Evolutionary conservation across 2,329 filamentous ascomycete species (phyloP), one percentile per base, ranked within the genome.

Genomic region (Chaetomiaceae sp.): DNA sequence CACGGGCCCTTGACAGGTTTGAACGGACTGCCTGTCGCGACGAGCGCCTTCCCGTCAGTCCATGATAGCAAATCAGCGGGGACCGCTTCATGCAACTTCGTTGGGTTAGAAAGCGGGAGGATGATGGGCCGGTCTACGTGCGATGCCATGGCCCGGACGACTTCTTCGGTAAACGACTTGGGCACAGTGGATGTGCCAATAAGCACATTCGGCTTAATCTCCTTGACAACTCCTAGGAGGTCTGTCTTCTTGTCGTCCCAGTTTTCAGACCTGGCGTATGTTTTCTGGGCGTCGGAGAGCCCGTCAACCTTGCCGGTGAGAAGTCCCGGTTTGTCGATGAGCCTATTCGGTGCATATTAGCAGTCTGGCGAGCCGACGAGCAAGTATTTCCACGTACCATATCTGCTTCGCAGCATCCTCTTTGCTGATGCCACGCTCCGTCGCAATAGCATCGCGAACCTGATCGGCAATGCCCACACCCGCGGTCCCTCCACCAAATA

Each of bases 401-500:
- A 95, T 91, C 57, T 92, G 87, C 64, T 84, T 82, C 1, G 80
- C 75, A 0, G 89, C 89, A n/a, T 90, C 86, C n/a, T 86, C 79
- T 56, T 83, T 86, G 30, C 76, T 78, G 54, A 87, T 85, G 1
- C 74, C 72, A 2, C 79, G 79, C 61, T 90, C 82, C 0, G 85
- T 74, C 0, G 82, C 82, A 50, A 95, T 91, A 0, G 89, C 87
- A 61, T 92, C 88, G 14, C 84, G 76, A 5, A 95, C 81, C 64
- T 95, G 89, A 60, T 95, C 89, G 2, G 90, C 90, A 51, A 95
- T 95, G 2, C 90, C 90, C 0, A 85, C 88, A 1, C 89, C 89
- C 1, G 90, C 90, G 2, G 86, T 88, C 0, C 90, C 90, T 0
- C 89, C 79, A 1, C 90, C 90, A 57, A 91, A 95, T 30, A 92